Evolutionary conservation across 805 yeast genomes (phyloP).

Genomic region (Candida ovalis): DNA sequence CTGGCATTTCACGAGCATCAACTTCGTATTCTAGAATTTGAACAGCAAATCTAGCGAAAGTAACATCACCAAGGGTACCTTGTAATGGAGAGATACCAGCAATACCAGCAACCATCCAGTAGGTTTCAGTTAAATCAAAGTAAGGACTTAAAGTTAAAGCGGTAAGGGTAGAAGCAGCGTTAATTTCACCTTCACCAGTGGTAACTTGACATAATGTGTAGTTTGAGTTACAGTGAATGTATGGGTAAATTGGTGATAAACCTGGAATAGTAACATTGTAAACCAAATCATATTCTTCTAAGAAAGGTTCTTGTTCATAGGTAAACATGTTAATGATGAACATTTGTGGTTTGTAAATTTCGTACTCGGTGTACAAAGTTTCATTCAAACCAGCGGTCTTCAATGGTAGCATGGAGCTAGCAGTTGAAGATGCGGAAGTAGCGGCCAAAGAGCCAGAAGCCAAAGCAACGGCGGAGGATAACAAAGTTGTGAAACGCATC

Average conservation of each 20-base stretch:
- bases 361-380: conserved; percentile 15
- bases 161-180: conserved; percentile 57
- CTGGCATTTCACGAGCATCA: conserved; percentile 45
- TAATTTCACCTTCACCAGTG: conserved; percentile 68
- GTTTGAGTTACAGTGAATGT: conserved; percentile 50
- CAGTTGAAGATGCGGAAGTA: neutral
- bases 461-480: conserved; percentile 2
- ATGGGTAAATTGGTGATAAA: conserved; percentile 55
- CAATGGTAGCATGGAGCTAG: conserved; percentile 1
- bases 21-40: conserved; percentile 59
- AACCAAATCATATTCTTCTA: conserved; percentile 41
- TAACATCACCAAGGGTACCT: conserved; percentile 57
- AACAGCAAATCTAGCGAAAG: conserved; percentile 57
- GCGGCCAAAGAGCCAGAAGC: conserved; percentile 7
- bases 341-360: conserved; percentile 47
- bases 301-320: conserved; percentile 52
- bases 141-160: conserved; percentile 51
- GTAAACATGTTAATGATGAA: conserved; percentile 54
- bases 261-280: conserved; percentile 64
- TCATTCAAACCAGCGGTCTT: conserved; percentile 10
- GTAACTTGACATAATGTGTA: conserved; percentile 56
- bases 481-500: conserved; percentile 2
- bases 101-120: conserved; percentile 62
- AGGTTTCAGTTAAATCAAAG: conserved; percentile 57
- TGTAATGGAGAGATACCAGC: conserved; percentile 58